A percentile compares a stretch with the other conserved stretches of the same genome.
Conservation (phyloP, 2,329 filamentous ascomycete genomes). For the Xylariaceae sp. region DNA sequence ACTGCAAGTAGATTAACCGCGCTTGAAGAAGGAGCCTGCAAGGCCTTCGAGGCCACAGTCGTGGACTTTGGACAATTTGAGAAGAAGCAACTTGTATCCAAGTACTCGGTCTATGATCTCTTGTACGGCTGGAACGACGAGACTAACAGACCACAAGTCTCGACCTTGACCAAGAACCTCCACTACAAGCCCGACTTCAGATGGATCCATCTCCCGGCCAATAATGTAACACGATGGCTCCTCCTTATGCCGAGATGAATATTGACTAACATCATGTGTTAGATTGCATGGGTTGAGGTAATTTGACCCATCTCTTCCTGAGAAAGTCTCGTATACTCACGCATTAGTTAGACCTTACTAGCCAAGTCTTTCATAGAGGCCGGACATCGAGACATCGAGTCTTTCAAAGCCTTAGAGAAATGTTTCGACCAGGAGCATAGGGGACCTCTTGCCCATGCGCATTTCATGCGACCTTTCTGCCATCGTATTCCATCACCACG, state of each 20-base stretch:
- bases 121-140: slow-evolving; percentile 46
- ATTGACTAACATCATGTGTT: slow-evolving; percentile 26
- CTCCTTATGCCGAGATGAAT: slow-evolving; percentile 6
- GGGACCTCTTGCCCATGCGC: slow-evolving; percentile 52
- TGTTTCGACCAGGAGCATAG: slow-evolving; percentile 59
- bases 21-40: slow-evolving; percentile 40
- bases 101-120: slow-evolving; percentile 46
- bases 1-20: slow-evolving; percentile 33
- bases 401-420: slow-evolving; percentile 57
- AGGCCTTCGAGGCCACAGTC: slow-evolving; percentile 46
- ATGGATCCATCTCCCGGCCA: slow-evolving; percentile 50
- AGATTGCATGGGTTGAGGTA: slow-evolving; percentile 57
- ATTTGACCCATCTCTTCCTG: background rate
- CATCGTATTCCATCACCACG: slow-evolving; percentile 43
- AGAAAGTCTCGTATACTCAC: slow-evolving; percentile 13
- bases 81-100: slow-evolving; percentile 42
- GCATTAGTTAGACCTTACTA: slow-evolving; percentile 41
- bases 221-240: slow-evolving; percentile 36
- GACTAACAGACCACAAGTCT: slow-evolving; percentile 42
- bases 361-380: slow-evolving; percentile 61
- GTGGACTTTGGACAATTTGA: slow-evolving; percentile 46
- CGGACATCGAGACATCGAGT: slow-evolving; percentile 55
- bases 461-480: slow-evolving; percentile 58
- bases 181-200: slow-evolving; percentile 44
- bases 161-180: slow-evolving; percentile 41